Base-by-base conservation (phyloP, 2,329 filamentous ascomycete species). In the Neocatenulostroma microsporum region DNA sequence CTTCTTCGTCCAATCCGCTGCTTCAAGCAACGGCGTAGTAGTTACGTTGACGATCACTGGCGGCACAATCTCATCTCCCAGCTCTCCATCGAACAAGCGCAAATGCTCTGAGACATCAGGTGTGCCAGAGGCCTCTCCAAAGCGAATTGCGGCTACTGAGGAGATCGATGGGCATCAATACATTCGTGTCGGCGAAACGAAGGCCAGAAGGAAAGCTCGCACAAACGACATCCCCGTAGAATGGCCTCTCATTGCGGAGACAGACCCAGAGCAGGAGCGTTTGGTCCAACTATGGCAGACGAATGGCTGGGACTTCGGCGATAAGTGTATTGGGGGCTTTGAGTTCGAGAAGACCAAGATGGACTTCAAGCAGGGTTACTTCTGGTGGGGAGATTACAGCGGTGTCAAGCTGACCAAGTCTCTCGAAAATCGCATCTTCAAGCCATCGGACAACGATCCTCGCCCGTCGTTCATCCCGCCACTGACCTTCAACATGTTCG, bases 401-500 rank as follows among this genome's bases (percentile, higher is more conserved):
- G 30, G 15, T 4, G 18, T 21, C 8, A 20, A 21, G 4, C n/a
- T 12, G 9, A 32, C 20, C n/a, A 12, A 17, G 3, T 3, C 12
- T 10, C 30, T 20, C n/a, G 8, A 32, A n/a, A 12, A n/a, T 4
- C 17, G 17, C n/a, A 13, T 32, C 12, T 20, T 12, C 12, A 14
- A 14, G 9, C 14, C 6, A 20, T 10, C 20, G 11, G 8, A 14
- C 20, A 20, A 6, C 29, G 30, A 32, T 20, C 17, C 30, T 12
- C 30, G 30, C 11, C 4, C 21, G 9, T 20, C 30, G 4, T 32
- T 32, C 15, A 4, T 32, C n/a, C 30, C 30, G 30, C 7, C 30
- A 12, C 11, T 32, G 30, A 32, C 30, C 11, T 32, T 32, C 30
- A 32, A 32, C 15, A 8, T 7, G 19, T 32, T 32, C 15, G 30